Evolutionary conservation across 345 rosid genomes (phyloP), one percentile per base, ranked within the genome.

Genomic region (Lumnitzera racemosa): DNA sequence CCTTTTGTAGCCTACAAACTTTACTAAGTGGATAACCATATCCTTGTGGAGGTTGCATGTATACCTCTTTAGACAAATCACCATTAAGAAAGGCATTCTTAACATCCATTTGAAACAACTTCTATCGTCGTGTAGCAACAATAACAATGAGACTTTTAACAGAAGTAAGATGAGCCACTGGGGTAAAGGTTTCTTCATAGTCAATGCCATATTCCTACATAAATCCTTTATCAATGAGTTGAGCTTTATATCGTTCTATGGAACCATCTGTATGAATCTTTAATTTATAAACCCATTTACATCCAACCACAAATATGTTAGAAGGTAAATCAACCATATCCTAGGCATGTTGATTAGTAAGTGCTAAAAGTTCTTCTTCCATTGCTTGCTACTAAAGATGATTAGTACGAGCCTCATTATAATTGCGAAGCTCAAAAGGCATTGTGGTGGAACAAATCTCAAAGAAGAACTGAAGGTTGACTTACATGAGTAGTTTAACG

Each of bases 121-220:
- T 3, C 7, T 29, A 6, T 3, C 36, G 7, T 6, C 7, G 1
- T 20, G 59, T 66, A 2, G 20, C 2, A 10, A 20, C 20, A 20
- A 20, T 20, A 20, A n/a, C 59, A 4, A 67, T 9, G 5, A 67
- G 49, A 24, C 29, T 11, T 1, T 55, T 48, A 24, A 60, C 12
- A 12, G 54, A 51, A 2, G 29, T 50, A 29, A 47, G 31, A 12
- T 15, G 17, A 53, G 14, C 12, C 5, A 61, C 55, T 7, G 16
- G 15, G 13, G 54, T 41, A 49, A 61, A 61, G 2, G 54, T 61
- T 24, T 61, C 55, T 1, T 48, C 64, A 61, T 61, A 61, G 16
- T 67, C 47, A 52, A 67, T 59, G 11, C 31, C 29, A 17, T 59
- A 61, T 12, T 52, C 51, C 17, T 67, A 47, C 1, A 24, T 27